Evolutionary conservation across 495 filamentous ascomycete genomes (phyloP), one percentile per base, ranked within the genome.

Genomic region (Acidiella bohemica): DNA sequence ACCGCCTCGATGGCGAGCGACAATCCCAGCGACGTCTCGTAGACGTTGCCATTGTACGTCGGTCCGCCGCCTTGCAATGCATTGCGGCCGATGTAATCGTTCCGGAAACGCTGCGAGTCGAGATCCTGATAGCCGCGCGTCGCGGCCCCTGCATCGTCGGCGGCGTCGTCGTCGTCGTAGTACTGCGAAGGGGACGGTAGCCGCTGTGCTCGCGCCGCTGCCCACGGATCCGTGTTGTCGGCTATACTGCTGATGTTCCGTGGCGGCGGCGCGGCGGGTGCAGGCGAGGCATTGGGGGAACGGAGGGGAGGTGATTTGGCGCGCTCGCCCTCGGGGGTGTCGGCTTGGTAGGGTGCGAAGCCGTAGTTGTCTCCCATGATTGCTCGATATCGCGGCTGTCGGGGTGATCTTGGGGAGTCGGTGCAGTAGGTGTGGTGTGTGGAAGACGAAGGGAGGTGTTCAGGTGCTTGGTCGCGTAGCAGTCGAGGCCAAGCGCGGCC

Each of bases 271-370:
- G 42, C 71, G 67, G 53, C 64, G 68, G 44, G 69, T 58, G 21
- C 67, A 65, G 42, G 72, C 57, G 45, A 66, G 72, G 5, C 73
- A 71, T 41, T 67, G 70, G 23, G 68, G 47, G 43, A 65, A 59
- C 68, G 38, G 48, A 51, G 40, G 56, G 66, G 46, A 13, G 42
- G 84, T 12, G 78, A 88, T 59, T 79, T 72, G 31, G 75, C 74
- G 49, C 81, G 72, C 53, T 71, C 71, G 51, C 72, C 66, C 67
- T 88, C 84, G 17, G 85, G 85, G 10, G 80, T 78, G 42, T 78
- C 77, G 61, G 85, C 73, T 68, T 96, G 88, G 63, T 96, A 96
- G 22, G 88, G 88, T 20, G 88, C 88, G 62, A 96, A 96, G n/a
- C n/a, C n/a, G n/a, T n/a, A n/a, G n/a, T n/a, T n/a, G n/a, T n/a